Conservation (phyloP, 768 basidiomycete species). For the Rhizopogon roseolus region DNA sequence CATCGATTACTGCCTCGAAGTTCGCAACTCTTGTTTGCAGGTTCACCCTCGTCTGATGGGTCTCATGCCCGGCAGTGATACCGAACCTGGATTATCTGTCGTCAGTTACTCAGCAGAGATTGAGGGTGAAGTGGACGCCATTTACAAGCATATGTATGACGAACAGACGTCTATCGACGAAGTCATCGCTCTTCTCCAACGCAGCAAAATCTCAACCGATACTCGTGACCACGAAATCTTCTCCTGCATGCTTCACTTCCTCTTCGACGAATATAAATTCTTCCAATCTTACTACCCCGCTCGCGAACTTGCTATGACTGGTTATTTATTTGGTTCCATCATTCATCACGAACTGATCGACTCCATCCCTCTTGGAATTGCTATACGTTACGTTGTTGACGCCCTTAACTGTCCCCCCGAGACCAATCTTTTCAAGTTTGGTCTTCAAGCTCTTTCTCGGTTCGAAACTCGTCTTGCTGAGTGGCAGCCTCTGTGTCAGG, state of each 20-base stretch:
- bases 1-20: conserved; percentile 82
- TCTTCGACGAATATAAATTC: conserved; percentile 99
- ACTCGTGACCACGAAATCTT: conserved; percentile 91
- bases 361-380: conserved; percentile 91
- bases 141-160: conserved; percentile 98
- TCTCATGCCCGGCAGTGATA: conserved; percentile 78
- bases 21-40: conserved; percentile 89
- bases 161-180: conserved; percentile 93
- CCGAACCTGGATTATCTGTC: conserved; percentile 88
- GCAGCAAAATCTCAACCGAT: conserved; percentile 77
- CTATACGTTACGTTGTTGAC: conserved; percentile 93
- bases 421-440: conserved; percentile 93
- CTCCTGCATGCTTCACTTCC: conserved; percentile 99
- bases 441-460: conserved; percentile 81
- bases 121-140: conserved; percentile 88
- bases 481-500: conserved; percentile 91
- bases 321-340: conserved; percentile 91
- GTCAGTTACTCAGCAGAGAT: conserved; percentile 86
- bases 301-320: conserved; percentile 93
- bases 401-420: conserved; percentile 88
- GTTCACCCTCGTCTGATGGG: conserved; percentile 96
- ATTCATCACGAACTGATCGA: conserved; percentile 93
- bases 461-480: conserved; percentile 86
- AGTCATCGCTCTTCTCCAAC: conserved; percentile 83
- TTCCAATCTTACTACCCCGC: conserved; percentile 95